Base-by-base conservation (phyloP, 768 basidiomycete genomes). In the Dentipellis sp. region DNA sequence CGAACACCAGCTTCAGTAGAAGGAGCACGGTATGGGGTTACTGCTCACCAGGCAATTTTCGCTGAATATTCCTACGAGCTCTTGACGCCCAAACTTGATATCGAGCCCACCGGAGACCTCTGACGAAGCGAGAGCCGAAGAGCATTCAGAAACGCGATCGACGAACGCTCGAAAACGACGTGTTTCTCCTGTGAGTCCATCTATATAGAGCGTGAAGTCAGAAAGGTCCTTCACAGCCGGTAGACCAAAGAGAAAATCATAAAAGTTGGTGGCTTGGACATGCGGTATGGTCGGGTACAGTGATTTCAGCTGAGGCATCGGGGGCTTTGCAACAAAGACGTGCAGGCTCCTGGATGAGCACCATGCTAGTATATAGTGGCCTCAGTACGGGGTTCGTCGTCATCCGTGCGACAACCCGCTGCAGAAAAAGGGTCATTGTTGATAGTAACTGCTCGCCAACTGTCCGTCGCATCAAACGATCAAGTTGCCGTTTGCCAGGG, bases 21-120 rank as follows among this genome's bases (percentile, higher is more conserved):
- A n/a, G n/a, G n/a, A 29, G 35, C 17, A 16, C 55, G 34, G 16
- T 34, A n/a, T n/a, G n/a, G n/a, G n/a, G n/a, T n/a, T n/a, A n/a
- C 29, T 35, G 66, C 80, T 59, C 68, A 87, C 88, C 66, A 82
- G 64, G 38, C 78, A 83, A 64, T 90, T 91, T 47, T 84, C 77
- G 67, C 79, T 80, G 64, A 88, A 76, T 12, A 91, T 78, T 6
- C 85, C 88, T n/a, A 88, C 74, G 21, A 88, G 78, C 54, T 86
- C 83, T 0, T 75, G 71, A 42, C 67, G 63, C 3, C 50, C 10
- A 10, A 89, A 63, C 29, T 3, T 29, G 3, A 29, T 29, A 0
- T 78, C 84, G 1, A 86, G 70, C 0, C 88, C 85, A 0, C 84
- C 84, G 14, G 75, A 29, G 65, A 0, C 68, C 60, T 12, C 69